Base-by-base conservation (phyloP, 192 early-diverging fungal species). In the Cetraspora pellucida region DNA sequence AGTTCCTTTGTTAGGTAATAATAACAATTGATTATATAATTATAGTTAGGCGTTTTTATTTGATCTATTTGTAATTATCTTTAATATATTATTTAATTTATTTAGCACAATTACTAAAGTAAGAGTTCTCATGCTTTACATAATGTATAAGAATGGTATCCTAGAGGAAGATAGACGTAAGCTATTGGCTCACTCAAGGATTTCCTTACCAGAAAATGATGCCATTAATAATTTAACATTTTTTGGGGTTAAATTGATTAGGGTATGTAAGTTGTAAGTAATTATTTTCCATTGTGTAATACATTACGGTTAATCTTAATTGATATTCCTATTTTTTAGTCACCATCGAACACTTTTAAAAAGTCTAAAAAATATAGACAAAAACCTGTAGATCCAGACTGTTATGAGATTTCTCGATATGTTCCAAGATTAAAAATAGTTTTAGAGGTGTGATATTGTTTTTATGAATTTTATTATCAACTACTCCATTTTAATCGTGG, bases 51-150 rank as follows among this genome's bases (percentile, higher is more conserved):
- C 1, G n/a, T n/a, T n/a, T 52, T 52, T 52, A 52, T 0, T 10
- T 52, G 5, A 52, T 52, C 17, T 49, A 52, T 52, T 52, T 0
- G 19, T 54, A 9, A 1, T 54, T 54, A 54, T 54, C 16, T 4
- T 19, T 54, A 19, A 16, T 19, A 19, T 54, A 54, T 19, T 54
- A 54, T 17, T 52, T 52, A 49, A 49, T 54, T 54, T 16, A 54
- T 54, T 54, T 54, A 55, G 91, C 23, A 75, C 84, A 6, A 82
- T 84, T 79, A 90, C 95, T 79, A 96, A 94, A 81, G 80, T 91
- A 10, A 89, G 95, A 9, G 74, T 94, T 28, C 86, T 96, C 23
- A 91, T 95, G 84, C 77, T 95, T 9, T 96, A 94, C 80, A 91
- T 93, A 19, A 91, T 94, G 46, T 88, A 91, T 11, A 88, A 92